Evolutionary conservation across 768 basidiomycete genomes (phyloP), one percentile per base, ranked within the genome.

Genomic region (Phlegmacium glaucopus): DNA sequence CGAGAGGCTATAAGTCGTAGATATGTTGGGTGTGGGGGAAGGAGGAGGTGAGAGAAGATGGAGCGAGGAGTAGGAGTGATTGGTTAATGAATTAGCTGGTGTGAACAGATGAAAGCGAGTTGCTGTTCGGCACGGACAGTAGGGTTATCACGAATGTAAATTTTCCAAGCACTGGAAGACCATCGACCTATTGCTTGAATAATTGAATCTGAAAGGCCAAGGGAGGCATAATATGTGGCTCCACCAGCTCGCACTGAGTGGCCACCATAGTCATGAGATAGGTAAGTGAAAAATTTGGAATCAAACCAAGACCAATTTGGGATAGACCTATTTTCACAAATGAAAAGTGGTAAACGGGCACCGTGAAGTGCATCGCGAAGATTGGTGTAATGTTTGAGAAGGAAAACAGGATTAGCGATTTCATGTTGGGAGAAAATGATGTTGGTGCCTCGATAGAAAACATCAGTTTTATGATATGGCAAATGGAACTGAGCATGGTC

Each of bases 151-250:
- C 49, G 28, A 5, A 58, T 51, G 26, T 58, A 58, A 8, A 53
- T 55, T 6, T 47, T 32, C 45, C 50, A 55, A 1, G 53, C n/a
- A n/a, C n/a, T 40, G 4, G 56, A 57, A 0, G 50, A 46, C 56
- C 53, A 57, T 10, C 50, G 25, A 0, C 54, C 51, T 1, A 48
- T 13, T 0, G 48, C 45, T 10, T 58, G 56, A 15, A 58, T 58
- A 12, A 51, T 27, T 2, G 43, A 30, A 3, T 42, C 42, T 0
- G 49, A 37, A 0, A 55, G 4, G 0, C 54, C 54, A 1, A 44
- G 9, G 5, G 26, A 18, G 0, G 49, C 54, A 2, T 47, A 51
- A 17, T 48, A 48, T 1, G 54, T 57, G 0, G 56, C 52, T 5
- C 56, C 50, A 1, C 56, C 56, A 15, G 56, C 44, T 1, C 49